A percentile compares a stretch with the other conserved stretches of the same genome.
phyloP scores from a whole-genome alignment of 306 rosid genomes.

The Vachellia pachyceras region DNA sequence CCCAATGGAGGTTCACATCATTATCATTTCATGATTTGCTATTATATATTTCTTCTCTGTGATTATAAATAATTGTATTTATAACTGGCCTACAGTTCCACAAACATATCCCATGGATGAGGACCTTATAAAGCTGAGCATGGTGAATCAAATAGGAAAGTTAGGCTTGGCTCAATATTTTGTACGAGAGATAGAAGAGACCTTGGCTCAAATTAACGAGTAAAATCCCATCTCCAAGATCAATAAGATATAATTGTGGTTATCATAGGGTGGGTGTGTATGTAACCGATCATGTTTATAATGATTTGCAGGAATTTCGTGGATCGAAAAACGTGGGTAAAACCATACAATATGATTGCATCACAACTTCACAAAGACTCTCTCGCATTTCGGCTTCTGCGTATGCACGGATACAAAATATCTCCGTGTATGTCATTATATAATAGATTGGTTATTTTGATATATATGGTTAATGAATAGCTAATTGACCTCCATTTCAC shows the following conservation, averaged over 20 bases:
- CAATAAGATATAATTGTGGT: background rate
- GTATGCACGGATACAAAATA: slow-evolving; percentile 50
- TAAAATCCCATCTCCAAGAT: background rate
- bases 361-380: slow-evolving; percentile 45
- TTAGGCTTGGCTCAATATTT: slow-evolving; percentile 53
- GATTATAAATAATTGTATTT: background rate
- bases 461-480: background rate
- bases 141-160: slow-evolving; percentile 45
- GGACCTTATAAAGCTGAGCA: slow-evolving; percentile 48
- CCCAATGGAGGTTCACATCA: slow-evolving; percentile 42
- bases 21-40: background rate
- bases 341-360: slow-evolving; percentile 3
- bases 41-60: background rate
- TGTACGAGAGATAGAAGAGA: slow-evolving; percentile 29
- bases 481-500: background rate
- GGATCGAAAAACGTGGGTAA: slow-evolving; percentile 20
- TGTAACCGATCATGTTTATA: background rate
- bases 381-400: slow-evolving; percentile 53
- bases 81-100: slow-evolving; percentile 44
- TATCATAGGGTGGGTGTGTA: background rate
- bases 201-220: slow-evolving; percentile 45
- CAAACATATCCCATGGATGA: slow-evolving; percentile 51
- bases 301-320: slow-evolving; percentile 39
- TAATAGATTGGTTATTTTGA: background rate
- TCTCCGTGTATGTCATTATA: slow-evolving; percentile 42